Conservation (phyloP, 202 grass and related monocot genomes). For the Zoysia matrella region DNA sequence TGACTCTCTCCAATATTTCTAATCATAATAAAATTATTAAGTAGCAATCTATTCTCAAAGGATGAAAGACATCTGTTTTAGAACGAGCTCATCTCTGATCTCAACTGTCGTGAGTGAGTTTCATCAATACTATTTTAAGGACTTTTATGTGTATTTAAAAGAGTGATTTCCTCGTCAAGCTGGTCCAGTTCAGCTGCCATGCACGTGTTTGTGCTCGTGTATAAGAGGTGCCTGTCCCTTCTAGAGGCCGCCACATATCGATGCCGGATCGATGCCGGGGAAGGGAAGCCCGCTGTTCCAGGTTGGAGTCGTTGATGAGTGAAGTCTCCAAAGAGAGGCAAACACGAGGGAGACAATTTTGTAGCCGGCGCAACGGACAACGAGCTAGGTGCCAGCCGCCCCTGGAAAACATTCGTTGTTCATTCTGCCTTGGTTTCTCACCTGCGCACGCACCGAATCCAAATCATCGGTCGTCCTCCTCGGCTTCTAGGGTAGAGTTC, state of each 20-base stretch:
- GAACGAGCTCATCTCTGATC: no score
- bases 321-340: conserved; percentile 55
- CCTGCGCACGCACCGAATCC: conserved; percentile 12
- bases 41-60: no score
- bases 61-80: no score
- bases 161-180: no score
- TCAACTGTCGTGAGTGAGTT: no score
- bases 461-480: background rate
- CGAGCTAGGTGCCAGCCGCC: background rate
- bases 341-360: conserved; percentile 47
- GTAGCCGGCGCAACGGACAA: conserved; percentile 44
- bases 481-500: background rate
- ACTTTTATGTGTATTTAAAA: no score
- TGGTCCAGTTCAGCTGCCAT: no score
- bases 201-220: no score
- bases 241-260: conserved; percentile 12
- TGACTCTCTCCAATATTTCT: no score
- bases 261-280: no score
- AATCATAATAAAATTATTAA: no score
- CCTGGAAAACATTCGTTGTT: conserved; percentile 28
- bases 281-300: background rate
- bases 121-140: no score
- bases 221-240: background rate
- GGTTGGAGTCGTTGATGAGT: conserved; percentile 44
- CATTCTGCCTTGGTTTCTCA: conserved; percentile 44